Conservation (phyloP, 306 rosid species). For the Comarum palustre region DNA sequence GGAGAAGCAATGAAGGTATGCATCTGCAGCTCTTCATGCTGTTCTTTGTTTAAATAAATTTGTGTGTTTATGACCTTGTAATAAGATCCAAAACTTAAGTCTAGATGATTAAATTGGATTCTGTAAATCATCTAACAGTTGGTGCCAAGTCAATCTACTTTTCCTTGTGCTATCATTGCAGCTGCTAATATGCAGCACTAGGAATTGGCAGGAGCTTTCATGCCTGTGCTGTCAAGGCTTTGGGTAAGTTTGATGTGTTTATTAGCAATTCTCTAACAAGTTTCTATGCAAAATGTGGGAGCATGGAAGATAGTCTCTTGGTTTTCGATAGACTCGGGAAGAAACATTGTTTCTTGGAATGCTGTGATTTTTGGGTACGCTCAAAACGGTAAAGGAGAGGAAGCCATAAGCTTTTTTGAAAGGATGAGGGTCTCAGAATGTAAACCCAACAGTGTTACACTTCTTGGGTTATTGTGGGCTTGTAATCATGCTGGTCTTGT, state of each 20-base stretch:
- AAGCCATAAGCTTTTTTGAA: constrained; percentile 63
- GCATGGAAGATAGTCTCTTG: constrained; percentile 69
- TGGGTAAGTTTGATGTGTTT: constrained; percentile 63
- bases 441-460: constrained; percentile 57
- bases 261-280: constrained; percentile 66
- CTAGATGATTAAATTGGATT: too few relatives aligned
- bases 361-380: constrained; percentile 86
- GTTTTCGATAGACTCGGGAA: constrained; percentile 51
- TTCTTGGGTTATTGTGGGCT: constrained; percentile 83
- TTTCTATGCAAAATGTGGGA: constrained; percentile 82
- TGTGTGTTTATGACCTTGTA: too few relatives aligned
- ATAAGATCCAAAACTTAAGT: too few relatives aligned
- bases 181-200: constrained; percentile 72
- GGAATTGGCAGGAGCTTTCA: constrained; percentile 77
- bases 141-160: constrained; percentile 66
- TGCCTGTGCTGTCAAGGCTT: constrained; percentile 74
- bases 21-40: too few relatives aligned
- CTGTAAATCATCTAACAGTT: too few relatives aligned
- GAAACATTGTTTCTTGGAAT: constrained; percentile 79
- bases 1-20: too few relatives aligned
- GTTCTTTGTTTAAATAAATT: too few relatives aligned
- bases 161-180: constrained; percentile 71
- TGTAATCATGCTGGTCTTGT: constrained; percentile 88
- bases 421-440: constrained; percentile 47
- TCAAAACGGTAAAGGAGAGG: constrained; percentile 76